A percentile compares a stretch with the other conserved stretches of the same genome.
phyloP scores from a whole-genome alignment of 495 filamentous ascomycete species.

The Talaromyces borbonicus region DNA sequence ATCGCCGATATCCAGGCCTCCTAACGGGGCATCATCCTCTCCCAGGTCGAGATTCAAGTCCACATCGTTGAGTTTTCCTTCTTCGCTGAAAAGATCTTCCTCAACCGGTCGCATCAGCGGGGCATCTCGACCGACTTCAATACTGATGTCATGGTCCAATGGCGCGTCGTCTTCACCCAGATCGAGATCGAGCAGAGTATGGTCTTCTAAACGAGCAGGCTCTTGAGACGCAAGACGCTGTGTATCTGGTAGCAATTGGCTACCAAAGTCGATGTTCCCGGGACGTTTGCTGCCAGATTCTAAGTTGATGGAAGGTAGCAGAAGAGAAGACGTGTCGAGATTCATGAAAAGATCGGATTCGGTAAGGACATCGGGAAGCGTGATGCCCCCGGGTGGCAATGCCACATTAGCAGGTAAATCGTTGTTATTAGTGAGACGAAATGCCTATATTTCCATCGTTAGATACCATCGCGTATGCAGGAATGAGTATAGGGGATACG shows the following conservation, averaged over 20 bases:
- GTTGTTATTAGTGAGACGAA: constrained; percentile 69
- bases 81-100: constrained; percentile 65
- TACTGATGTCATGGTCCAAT: constrained; percentile 46
- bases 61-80: constrained; percentile 39
- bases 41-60: constrained; percentile 44
- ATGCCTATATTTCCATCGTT: constrained; percentile 45
- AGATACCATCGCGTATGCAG: constrained; percentile 13
- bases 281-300: constrained; percentile 48
- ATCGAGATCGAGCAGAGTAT: constrained; percentile 40
- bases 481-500: constrained; percentile 10
- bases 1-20: constrained; percentile 26
- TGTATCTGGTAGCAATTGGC: constrained; percentile 60
- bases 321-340: constrained; percentile 64
- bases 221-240: constrained; percentile 41
- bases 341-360: constrained; percentile 76
- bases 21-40: constrained; percentile 39
- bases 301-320: constrained; percentile 52
- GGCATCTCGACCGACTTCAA: constrained; percentile 80
- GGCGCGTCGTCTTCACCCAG: constrained; percentile 41
- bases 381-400: constrained; percentile 56
- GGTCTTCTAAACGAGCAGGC: constrained; percentile 39
- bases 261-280: constrained; percentile 50
- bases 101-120: constrained; percentile 53
- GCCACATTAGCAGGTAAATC: constrained; percentile 62
- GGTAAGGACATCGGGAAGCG: constrained; percentile 80